Percentiles rank a stretch among this genome's conserved stretches.
phyloP scores from a whole-genome alignment of 2,329 filamentous ascomycete genomes.

The Pseudopyrenochaeta lycopersici region DNA sequence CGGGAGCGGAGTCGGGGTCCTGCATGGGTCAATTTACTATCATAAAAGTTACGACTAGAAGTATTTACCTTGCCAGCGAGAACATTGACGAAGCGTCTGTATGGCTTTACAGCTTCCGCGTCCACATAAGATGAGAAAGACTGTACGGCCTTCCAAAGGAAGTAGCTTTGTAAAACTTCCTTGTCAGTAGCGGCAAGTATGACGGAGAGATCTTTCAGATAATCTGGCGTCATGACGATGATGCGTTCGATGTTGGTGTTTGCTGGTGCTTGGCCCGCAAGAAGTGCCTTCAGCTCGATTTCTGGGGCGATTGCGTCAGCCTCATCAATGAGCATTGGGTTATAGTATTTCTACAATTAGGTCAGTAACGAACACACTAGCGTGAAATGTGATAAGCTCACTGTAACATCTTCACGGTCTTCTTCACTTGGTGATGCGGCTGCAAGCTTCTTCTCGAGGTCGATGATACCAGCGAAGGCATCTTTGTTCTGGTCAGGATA shows the following conservation, averaged over 20 bases:
- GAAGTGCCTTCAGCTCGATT: conserved; percentile 62
- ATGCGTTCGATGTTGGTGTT: conserved; percentile 62
- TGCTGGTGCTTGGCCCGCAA: conserved; percentile 62
- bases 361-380: background rate
- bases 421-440: conserved; percentile 66
- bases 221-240: conserved; percentile 68
- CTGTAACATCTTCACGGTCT: conserved; percentile 68
- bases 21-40: conserved; percentile 22
- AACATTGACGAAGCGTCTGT: conserved; percentile 67
- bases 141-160: conserved; percentile 71
- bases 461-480: conserved; percentile 44
- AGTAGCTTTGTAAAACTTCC: conserved; percentile 68
- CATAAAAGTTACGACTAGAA: background rate
- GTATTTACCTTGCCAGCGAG: conserved; percentile 62
- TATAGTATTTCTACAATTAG: conserved; percentile 65
- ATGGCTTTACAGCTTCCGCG: conserved; percentile 67
- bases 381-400: background rate
- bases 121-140: conserved; percentile 64
- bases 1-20: conserved; percentile 68
- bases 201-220: conserved; percentile 65
- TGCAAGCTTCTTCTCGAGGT: conserved; percentile 70
- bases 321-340: conserved; percentile 67
- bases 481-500: conserved; percentile 44
- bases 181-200: conserved; percentile 64
- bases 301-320: conserved; percentile 65